phyloP scores from a whole-genome alignment of 75 land plant species.

The Picea glauca region DNA sequence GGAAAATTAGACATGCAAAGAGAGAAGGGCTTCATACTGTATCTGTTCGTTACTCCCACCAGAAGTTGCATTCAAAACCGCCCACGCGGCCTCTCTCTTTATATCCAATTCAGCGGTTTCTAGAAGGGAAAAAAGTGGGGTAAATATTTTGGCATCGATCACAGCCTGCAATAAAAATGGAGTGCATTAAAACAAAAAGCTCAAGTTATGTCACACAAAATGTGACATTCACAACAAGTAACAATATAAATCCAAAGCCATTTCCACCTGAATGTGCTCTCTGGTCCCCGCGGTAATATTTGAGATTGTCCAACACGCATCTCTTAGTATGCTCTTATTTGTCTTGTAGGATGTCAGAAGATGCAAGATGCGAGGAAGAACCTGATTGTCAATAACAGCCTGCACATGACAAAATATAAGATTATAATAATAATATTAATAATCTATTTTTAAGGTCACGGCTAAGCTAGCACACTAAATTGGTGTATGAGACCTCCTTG shows the following conservation, averaged over 20 bases:
- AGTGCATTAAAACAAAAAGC: no score
- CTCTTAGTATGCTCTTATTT: constrained; percentile 25
- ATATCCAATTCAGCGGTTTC: constrained; percentile 78
- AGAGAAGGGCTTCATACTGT: constrained; percentile 29
- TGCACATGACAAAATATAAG: neutral
- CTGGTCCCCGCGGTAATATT: constrained; percentile 9
- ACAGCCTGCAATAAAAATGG: constrained; percentile 52
- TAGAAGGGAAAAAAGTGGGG: constrained; percentile 66
- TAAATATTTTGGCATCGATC: constrained; percentile 73
- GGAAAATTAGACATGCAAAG: no score
- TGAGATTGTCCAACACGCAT: neutral
- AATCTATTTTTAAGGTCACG: no score
- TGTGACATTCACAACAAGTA: no score
- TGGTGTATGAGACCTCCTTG: no score
- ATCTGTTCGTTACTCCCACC: constrained; percentile 84
- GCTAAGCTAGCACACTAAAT: no score
- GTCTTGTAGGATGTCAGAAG: constrained; percentile 9
- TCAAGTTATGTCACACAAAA: no score
- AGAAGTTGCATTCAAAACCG: constrained; percentile 87
- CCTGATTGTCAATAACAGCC: constrained; percentile 10
- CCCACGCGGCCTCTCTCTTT: constrained; percentile 93
- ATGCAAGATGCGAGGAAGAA: constrained; percentile 11
- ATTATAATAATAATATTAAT: no score
- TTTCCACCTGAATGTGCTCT: constrained; percentile 21
- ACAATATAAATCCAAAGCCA: no score